These are phyloP conservation scores for Phialophora macrospora DNA, from an alignment of 2,329 filamentous ascomycete genomes.

Conservation along the genomic window DNA sequence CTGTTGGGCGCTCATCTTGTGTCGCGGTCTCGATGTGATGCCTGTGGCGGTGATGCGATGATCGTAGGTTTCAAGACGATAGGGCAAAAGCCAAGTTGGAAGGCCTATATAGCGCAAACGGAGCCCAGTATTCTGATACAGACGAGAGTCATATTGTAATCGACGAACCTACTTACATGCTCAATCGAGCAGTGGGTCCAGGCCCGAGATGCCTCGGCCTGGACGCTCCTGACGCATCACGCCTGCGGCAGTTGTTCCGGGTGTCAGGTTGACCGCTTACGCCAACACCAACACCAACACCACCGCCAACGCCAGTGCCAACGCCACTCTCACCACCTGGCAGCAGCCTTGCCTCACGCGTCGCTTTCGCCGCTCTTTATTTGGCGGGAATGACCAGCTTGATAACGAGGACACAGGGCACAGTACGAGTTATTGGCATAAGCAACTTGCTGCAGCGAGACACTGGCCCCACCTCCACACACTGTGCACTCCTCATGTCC, in stretches of 20 bases:
- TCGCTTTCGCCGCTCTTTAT: background rate
- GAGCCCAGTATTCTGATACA: background rate
- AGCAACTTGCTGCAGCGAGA: background rate
- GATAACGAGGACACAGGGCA: background rate
- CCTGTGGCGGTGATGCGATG: background rate
- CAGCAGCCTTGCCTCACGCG: background rate
- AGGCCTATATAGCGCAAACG: background rate
- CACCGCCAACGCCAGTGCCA: background rate
- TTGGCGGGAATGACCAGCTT: background rate
- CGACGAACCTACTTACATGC: background rate
- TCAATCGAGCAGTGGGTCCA: background rate
- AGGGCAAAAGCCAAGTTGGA: background rate
- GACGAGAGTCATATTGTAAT: background rate
- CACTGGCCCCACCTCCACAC: background rate
- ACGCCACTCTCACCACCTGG: background rate
- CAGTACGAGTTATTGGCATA: too few species aligned
- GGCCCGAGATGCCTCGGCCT: conserved; percentile 12
- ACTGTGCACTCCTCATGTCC: background rate
- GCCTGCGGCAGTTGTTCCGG: conserved; percentile 18
- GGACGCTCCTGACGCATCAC: background rate
- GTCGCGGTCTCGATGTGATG: background rate
- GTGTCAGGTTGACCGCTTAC: background rate
- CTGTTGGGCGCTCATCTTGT: conserved; percentile 31
- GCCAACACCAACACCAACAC: background rate
- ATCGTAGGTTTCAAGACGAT: background rate